These are phyloP conservation scores for Pichiaceae sp. DNA, from an alignment of 1,139 yeast genomes.

Conservation along the genomic window DNA sequence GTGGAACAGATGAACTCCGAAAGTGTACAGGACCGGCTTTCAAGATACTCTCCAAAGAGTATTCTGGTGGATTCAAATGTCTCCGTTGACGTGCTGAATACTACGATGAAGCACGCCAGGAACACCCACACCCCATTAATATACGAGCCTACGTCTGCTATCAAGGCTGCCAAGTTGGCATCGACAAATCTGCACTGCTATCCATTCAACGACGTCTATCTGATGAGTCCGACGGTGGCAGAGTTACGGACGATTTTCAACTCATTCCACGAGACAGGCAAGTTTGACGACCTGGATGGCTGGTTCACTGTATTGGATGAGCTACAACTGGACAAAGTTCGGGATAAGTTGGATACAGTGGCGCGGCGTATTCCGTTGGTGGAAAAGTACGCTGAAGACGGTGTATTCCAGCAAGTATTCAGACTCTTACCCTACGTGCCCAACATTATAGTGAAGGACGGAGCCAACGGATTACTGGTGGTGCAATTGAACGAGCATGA, in stretches of 20 bases:
- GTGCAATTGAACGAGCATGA: conserved; percentile 29
- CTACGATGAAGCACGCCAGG: conserved; percentile 27
- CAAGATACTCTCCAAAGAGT: conserved; percentile 29
- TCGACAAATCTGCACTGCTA: conserved; percentile 21
- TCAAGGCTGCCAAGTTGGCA: conserved; percentile 42
- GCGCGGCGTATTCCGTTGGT: conserved; percentile 22
- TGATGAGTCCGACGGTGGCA: conserved; percentile 60
- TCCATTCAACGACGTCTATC: conserved; percentile 30
- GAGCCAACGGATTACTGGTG: conserved; percentile 52
- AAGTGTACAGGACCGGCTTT: conserved; percentile 32
- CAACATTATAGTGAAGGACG: conserved; percentile 59
- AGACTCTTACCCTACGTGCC: conserved; percentile 68
- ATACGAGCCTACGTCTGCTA: conserved; percentile 71
- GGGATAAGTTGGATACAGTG: conserved; percentile 31
- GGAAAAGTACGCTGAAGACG: conserved; percentile 29
- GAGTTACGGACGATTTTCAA: conserved; percentile 53
- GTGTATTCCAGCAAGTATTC: conserved; percentile 61
- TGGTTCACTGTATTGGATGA: conserved; percentile 76
- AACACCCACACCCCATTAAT: conserved; percentile 29
- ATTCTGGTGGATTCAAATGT: conserved; percentile 68
- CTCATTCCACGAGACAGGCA: conserved; percentile 37
- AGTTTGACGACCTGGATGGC: conserved; percentile 46
- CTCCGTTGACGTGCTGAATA: conserved; percentile 32
- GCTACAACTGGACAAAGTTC: conserved; percentile 42
- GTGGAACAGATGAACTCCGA: conserved; percentile 41